phyloP scores from a whole-genome alignment of 2,329 filamentous ascomycete species.

The Chalaropsis ovoidea region DNA sequence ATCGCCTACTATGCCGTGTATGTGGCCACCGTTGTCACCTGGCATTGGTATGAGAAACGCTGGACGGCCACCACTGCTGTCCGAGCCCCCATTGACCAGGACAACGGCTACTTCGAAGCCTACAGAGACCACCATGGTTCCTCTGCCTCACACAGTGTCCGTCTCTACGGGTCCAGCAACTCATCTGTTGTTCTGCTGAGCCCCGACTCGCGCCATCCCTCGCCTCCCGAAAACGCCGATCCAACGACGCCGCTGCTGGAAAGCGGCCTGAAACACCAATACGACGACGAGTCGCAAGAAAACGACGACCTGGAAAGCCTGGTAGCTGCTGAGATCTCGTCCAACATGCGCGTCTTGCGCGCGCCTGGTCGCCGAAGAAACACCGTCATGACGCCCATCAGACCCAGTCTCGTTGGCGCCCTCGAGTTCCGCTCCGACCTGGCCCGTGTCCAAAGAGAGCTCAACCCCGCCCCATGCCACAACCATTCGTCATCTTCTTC shows the following conservation, averaged over 20 bases:
- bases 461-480: constrained; percentile 9
- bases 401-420: constrained; percentile 85
- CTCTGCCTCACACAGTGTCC: constrained; percentile 35
- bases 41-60: constrained; percentile 58
- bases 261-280: constrained; percentile 31
- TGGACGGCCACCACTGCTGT: not conserved
- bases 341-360: constrained; percentile 81
- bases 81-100: constrained; percentile 16
- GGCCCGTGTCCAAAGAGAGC: constrained; percentile 62
- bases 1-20: constrained; percentile 86
- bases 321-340: constrained; percentile 72
- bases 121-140: constrained; percentile 45
- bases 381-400: constrained; percentile 66
- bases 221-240: constrained; percentile 21
- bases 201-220: not conserved
- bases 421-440: constrained; percentile 88
- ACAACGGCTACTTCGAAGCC: constrained; percentile 33
- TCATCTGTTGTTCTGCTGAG: not conserved
- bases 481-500: constrained; percentile 27
- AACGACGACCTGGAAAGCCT: constrained; percentile 51
- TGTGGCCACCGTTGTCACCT: constrained; percentile 73
- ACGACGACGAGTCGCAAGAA: constrained; percentile 35
- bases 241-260: constrained; percentile 34
- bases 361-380: constrained; percentile 54
- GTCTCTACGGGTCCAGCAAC: not conserved